These are phyloP conservation scores for Suhomyces sp. DNA, from an alignment of 805 yeast genomes.

Conservation along the genomic window DNA sequence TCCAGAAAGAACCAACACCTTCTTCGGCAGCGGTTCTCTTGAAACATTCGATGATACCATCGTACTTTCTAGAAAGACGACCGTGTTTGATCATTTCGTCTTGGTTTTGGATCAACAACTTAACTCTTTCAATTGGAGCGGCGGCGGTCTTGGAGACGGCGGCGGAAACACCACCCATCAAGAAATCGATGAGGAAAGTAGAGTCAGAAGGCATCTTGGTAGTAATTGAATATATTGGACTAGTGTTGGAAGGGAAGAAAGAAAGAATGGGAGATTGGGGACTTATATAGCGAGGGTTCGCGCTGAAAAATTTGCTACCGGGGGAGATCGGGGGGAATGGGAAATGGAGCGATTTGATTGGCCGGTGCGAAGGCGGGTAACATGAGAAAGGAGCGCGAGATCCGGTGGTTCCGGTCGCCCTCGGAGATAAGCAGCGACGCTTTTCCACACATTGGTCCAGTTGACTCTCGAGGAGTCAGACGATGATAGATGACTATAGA, in stretches of 20 bases:
- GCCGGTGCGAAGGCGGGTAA: constrained; percentile 7
- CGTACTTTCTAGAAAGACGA: constrained; percentile 81
- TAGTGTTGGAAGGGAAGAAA: constrained; percentile 5
- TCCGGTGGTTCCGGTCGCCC: no score
- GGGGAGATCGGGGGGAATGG: constrained; percentile 14
- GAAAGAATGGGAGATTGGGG: constrained; percentile 5
- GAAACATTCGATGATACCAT: constrained; percentile 93
- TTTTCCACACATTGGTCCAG: no score
- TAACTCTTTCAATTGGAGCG: constrained; percentile 97
- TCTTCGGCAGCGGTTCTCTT: constrained; percentile 90
- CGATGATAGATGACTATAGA: no score
- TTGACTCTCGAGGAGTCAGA: no score
- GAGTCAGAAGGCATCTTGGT: constrained; percentile 22
- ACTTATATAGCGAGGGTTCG: constrained; percentile 7
- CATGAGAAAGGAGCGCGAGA: no score
- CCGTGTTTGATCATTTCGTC: constrained; percentile 98
- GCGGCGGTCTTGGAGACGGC: constrained; percentile 98
- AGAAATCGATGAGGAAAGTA: constrained; percentile 49
- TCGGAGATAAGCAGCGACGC: no score
- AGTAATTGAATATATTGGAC: constrained; percentile 9
- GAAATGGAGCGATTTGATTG: constrained; percentile 8
- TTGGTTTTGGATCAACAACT: constrained; percentile 94
- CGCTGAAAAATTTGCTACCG: constrained; percentile 9
- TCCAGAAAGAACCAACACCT: constrained; percentile 94
- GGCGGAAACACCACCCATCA: constrained; percentile 99